Percentiles rank a stretch among this genome's conserved stretches.
These are phyloP conservation scores for Aspergillus funiculosus DNA, from an alignment of 495 filamentous ascomycete species.

Conservation along the genomic window DNA sequence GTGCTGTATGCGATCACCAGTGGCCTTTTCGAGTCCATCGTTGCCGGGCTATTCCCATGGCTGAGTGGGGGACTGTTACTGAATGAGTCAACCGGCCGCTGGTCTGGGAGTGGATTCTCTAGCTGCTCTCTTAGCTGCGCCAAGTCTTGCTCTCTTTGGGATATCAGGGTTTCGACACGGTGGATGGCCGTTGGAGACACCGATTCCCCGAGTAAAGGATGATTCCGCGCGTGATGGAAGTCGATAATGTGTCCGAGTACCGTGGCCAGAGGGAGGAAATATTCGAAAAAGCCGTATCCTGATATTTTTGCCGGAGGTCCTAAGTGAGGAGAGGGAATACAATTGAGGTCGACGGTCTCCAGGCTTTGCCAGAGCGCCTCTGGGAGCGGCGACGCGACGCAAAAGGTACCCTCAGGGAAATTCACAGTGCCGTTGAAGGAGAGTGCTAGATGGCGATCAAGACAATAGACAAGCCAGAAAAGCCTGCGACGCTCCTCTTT, in stretches of 20 bases:
- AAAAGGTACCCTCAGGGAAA: slow-evolving; percentile 10
- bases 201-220: slow-evolving; percentile 7
- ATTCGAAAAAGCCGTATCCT: slow-evolving; percentile 10
- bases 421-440: slow-evolving; percentile 7
- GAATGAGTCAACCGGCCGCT: slow-evolving; percentile 2
- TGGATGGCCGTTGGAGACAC: not conserved
- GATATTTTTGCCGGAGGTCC: slow-evolving; percentile 5
- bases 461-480: slow-evolving; percentile 11
- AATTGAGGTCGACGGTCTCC: slow-evolving; percentile 3
- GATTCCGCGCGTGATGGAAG: slow-evolving; percentile 7
- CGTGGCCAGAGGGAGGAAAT: slow-evolving; percentile 9
- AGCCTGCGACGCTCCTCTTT: slow-evolving; percentile 10
- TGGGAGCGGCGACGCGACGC: slow-evolving; percentile 6
- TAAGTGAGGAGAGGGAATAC: not conserved
- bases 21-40: not conserved
- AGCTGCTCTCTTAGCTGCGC: slow-evolving; percentile 2
- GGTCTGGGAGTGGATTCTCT: not conserved
- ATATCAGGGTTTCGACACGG: slow-evolving; percentile 6
- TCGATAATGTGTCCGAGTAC: slow-evolving; percentile 11
- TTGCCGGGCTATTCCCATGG: not conserved
- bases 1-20: slow-evolving; percentile 11
- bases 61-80: not conserved
- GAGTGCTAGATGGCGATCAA: slow-evolving; percentile 8
- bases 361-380: slow-evolving; percentile 4
- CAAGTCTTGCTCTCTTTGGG: slow-evolving; percentile 9